phyloP scores from a whole-genome alignment of 345 rosid species.

The Trapa bicornis region DNA sequence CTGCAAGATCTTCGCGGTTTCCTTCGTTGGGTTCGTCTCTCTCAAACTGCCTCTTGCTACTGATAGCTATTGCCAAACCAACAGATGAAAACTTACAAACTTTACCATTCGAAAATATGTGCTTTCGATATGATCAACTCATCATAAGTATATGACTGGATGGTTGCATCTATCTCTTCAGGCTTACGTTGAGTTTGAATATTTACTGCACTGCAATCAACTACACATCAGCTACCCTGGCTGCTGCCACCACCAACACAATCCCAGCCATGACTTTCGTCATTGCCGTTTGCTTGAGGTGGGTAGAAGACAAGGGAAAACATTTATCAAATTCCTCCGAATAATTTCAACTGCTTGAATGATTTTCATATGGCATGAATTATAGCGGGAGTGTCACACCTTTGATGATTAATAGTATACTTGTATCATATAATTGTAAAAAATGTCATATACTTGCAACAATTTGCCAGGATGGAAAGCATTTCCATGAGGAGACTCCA shows the following conservation, averaged over 20 bases:
- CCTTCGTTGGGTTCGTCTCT: conserved; percentile 30
- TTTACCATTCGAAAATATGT: too few species aligned
- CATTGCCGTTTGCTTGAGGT: conserved; percentile 50
- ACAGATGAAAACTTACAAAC: too few species aligned
- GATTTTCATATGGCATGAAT: too few species aligned
- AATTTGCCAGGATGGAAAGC: conserved; percentile 28
- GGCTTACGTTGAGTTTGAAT: conserved; percentile 59
- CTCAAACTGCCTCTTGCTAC: not conserved
- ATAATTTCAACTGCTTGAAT: too few species aligned
- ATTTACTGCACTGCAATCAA: conserved; percentile 56
- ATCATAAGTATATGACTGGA: too few species aligned
- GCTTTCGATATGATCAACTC: too few species aligned
- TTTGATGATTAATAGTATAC: too few species aligned
- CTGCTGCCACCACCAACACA: conserved; percentile 70
- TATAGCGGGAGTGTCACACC: too few species aligned
- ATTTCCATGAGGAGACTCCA: conserved; percentile 16
- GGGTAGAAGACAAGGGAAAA: conserved; percentile 7
- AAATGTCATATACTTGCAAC: too few species aligned
- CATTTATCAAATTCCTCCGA: too few species aligned
- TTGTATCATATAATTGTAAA: too few species aligned
- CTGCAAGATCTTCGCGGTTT: conserved; percentile 39
- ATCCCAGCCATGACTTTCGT: conserved; percentile 68
- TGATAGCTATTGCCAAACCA: too few species aligned
- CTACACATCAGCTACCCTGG: conserved; percentile 70
- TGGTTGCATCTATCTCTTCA: conserved; percentile 11